These are phyloP conservation scores for Rhinocladiella mackenziei DNA, from an alignment of 2,329 filamentous ascomycete genomes.

Conservation along the genomic window DNA sequence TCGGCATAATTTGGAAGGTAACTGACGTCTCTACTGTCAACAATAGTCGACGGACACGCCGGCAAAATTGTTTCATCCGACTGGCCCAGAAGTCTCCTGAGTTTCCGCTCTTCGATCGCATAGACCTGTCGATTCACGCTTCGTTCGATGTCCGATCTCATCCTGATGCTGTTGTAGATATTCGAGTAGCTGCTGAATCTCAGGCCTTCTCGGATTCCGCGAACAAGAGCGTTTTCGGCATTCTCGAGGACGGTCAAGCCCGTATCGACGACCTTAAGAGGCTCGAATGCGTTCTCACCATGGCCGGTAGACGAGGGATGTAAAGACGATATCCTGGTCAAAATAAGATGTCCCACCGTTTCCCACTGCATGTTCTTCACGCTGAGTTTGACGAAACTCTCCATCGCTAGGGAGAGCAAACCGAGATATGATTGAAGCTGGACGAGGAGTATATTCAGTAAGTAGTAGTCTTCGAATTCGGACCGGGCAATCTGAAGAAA, in stretches of 20 bases:
- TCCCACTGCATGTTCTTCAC: slow-evolving; percentile 50
- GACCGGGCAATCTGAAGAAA: slow-evolving; percentile 23
- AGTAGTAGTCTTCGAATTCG: slow-evolving; percentile 46
- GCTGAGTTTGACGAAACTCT: slow-evolving; percentile 43
- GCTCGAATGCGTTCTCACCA: slow-evolving; percentile 38
- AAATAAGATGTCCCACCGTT: slow-evolving; percentile 46
- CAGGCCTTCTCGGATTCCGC: slow-evolving; percentile 38
- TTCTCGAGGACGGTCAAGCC: slow-evolving; percentile 42
- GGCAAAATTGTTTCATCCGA: slow-evolving; percentile 17
- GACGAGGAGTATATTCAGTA: slow-evolving; percentile 43
- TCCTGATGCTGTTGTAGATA: slow-evolving; percentile 39
- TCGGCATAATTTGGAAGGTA: slow-evolving; percentile 25
- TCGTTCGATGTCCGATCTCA: slow-evolving; percentile 35
- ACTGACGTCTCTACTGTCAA: slow-evolving; percentile 25
- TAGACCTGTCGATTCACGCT: slow-evolving; percentile 37
- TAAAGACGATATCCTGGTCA: slow-evolving; percentile 46
- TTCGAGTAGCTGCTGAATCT: slow-evolving; percentile 43
- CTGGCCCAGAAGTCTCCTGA: slow-evolving; percentile 38
- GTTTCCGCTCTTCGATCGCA: slow-evolving; percentile 41
- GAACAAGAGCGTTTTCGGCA: slow-evolving; percentile 37
- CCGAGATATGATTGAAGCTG: slow-evolving; percentile 44
- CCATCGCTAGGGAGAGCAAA: slow-evolving; percentile 44
- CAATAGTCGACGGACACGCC: slow-evolving; percentile 10
- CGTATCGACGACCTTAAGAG: slow-evolving; percentile 39
- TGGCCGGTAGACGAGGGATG: slow-evolving; percentile 42